Conservation (phyloP, 2,329 filamentous ascomycete genomes). For the Tolypocladium pustulatum region DNA sequence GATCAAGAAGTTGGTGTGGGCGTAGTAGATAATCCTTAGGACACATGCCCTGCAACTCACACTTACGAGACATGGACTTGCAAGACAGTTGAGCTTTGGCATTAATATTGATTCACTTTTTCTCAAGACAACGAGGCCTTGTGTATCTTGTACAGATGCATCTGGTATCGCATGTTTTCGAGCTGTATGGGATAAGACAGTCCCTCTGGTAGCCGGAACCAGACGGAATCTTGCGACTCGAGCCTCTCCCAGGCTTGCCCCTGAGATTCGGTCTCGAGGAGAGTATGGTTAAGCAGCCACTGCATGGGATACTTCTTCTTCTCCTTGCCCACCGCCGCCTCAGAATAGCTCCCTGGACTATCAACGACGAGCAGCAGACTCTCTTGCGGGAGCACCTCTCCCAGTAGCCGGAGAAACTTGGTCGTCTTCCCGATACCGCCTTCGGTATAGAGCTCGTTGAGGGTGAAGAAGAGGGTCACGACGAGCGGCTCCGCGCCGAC, state of each 20-base stretch:
- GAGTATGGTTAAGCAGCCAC: slow-evolving; percentile 77
- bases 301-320: slow-evolving; percentile 78
- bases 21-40: slow-evolving; percentile 16
- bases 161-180: slow-evolving; percentile 92
- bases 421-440: slow-evolving; percentile 67
- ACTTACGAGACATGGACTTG: not conserved
- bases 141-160: slow-evolving; percentile 61
- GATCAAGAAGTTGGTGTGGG: slow-evolving; percentile 91
- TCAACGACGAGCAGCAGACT: slow-evolving; percentile 78
- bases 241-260: slow-evolving; percentile 60
- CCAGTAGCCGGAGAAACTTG: slow-evolving; percentile 60
- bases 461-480: slow-evolving; percentile 81
- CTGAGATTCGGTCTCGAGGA: slow-evolving; percentile 38
- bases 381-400: slow-evolving; percentile 42
- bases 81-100: not conserved
- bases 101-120: too few species aligned
- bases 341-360: slow-evolving; percentile 87
- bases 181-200: slow-evolving; percentile 74
- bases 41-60: not conserved
- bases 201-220: slow-evolving; percentile 64
- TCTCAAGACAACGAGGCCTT: slow-evolving; percentile 4
- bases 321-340: slow-evolving; percentile 56
- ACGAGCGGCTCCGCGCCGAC: slow-evolving; percentile 34
- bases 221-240: slow-evolving; percentile 64
- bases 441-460: slow-evolving; percentile 86